Evolutionary conservation across 768 basidiomycete genomes (phyloP), one percentile per base, ranked within the genome.

Genomic region (Termitomyces heimii): DNA sequence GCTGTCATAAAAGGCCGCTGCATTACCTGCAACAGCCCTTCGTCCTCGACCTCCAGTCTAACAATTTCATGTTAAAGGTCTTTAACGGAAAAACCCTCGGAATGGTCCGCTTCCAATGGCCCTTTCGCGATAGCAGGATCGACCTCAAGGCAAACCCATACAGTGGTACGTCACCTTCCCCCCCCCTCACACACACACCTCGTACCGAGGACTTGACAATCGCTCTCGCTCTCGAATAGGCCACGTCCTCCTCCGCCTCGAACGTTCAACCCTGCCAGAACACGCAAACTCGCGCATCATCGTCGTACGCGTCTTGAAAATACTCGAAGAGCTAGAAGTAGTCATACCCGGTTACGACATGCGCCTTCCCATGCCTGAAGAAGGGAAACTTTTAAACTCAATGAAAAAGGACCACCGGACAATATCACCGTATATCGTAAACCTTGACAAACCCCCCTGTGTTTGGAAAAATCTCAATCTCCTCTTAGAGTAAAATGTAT

Each of bases 11-110:
- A 13, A 2, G 28, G 1, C 40, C n/a, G 12, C 18, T 59, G 9
- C 54, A 51, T 31, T 55, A 50, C 37, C 5, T 55, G 4, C 48
- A 55, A 16, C 58, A 59, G 34, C 58, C 58, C 10, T 59, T 59
- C 14, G 42, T 37, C 5, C 4, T 46, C 16, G 20, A 45, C 22
- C 10, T 59, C 24, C 31, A 43, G 4, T 8, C 1, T 3, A 24
- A 14, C n/a, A 13, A 26, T 2, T 22, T 28, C 12, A 4, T 24
- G 12, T 24, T 32, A 10, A 20, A 37, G 5, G 28, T 31, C 10
- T 29, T 55, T 5, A 32, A 50, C 18, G 42, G 47, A 2, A 9
- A 28, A 14, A 32, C 24, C 10, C 5, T 50, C 13, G 44, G 18
- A 0, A 0, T 0, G 1, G 34, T 49, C 3, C 10, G 18, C n/a